phyloP scores from a whole-genome alignment of 2,329 filamentous ascomycete genomes.

The Phyllosticta citrichinensis region DNA sequence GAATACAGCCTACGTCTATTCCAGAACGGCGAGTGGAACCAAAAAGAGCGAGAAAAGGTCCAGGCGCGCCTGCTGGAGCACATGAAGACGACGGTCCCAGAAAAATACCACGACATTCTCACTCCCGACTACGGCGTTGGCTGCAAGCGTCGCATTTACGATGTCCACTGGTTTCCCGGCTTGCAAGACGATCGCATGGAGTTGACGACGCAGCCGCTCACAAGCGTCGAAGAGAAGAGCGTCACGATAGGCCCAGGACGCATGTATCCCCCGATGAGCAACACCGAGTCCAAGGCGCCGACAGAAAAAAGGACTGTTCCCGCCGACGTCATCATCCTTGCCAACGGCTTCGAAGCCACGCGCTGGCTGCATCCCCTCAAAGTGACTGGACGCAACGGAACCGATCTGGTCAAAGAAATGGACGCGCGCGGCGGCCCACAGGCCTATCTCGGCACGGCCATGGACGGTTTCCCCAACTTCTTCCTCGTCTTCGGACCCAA shows the following conservation, averaged over 20 bases:
- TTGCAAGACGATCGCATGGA: constrained; percentile 45
- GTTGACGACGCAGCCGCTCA: constrained; percentile 42
- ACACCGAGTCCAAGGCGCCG: constrained; percentile 10
- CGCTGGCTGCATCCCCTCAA: constrained; percentile 45
- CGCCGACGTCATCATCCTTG: constrained; percentile 52
- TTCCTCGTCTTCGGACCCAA: constrained; percentile 57
- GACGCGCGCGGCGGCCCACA: constrained; percentile 48
- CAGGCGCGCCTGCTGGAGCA: constrained; percentile 36
- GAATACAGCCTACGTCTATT: constrained; percentile 40
- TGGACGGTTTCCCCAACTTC: constrained; percentile 56
- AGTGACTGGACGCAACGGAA: constrained; percentile 41
- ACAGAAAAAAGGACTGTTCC: constrained; percentile 34
- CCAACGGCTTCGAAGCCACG: constrained; percentile 51
- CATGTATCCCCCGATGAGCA: constrained; percentile 29
- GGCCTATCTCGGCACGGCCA: constrained; percentile 49
- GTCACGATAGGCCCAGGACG: constrained; percentile 43
- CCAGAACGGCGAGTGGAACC: constrained; percentile 28
- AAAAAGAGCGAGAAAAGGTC: constrained; percentile 27
- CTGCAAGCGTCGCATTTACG: constrained; percentile 55
- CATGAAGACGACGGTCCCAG: constrained; percentile 42
- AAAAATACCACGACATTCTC: constrained; percentile 51
- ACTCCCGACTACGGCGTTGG: constrained; percentile 53
- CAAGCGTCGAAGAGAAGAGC: constrained; percentile 38
- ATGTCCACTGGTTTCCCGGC: constrained; percentile 45
- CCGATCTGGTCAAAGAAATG: constrained; percentile 47